Evolutionary conservation across 2,329 filamentous ascomycete species (phyloP), one percentile per base, ranked within the genome.

Genomic region (Tolypocladium ovalisporum): DNA sequence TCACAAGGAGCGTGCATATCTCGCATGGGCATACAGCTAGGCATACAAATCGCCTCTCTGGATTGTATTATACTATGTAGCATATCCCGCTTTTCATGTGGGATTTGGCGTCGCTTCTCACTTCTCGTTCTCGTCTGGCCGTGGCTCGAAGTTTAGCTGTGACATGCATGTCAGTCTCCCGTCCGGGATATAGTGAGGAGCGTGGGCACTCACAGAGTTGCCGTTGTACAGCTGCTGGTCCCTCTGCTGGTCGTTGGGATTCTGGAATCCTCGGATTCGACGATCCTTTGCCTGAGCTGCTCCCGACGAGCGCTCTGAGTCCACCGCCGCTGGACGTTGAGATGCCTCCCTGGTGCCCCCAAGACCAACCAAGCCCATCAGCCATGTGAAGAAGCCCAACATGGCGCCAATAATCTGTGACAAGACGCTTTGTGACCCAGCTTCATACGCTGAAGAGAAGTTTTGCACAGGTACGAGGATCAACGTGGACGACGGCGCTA

Each of bases 221-320:
- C 92, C 92, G 66, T 97, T 97, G 68, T 97, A 96, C 52, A 95
- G 81, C 66, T 95, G 87, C 51, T 84, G 80, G 61, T 86, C 79
- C 57, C 81, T 72, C 56, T 77, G 76, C 42, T 78, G 75, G 60
- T 81, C 76, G 24, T 79, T 74, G 42, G 79, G 75, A 59, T 85
- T 81, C 61, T 69, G 64, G 60, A 67, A 67, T 55, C 67, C 61
- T 51, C 54, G 67, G 55, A 63, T 65, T 44, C 66, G 65, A 29
- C 59, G 57, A 36, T 62, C 61, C 24, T 61, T 66, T 17, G 63
- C 66, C 37, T 65, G 63, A 12, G 60, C 54, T 3, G 60, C 47
- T 6, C 58, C 57, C 19, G 59, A 52, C 13, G 62, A 58, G 19
- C 54, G 49, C 40, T 54, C 52, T 29, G 57, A 27, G 6, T 36